Percentiles rank a stretch among this genome's conserved stretches.
These are phyloP conservation scores for Lanmaoa pseudosensibilis DNA, from an alignment of 768 basidiomycete genomes.

Conservation along the genomic window DNA sequence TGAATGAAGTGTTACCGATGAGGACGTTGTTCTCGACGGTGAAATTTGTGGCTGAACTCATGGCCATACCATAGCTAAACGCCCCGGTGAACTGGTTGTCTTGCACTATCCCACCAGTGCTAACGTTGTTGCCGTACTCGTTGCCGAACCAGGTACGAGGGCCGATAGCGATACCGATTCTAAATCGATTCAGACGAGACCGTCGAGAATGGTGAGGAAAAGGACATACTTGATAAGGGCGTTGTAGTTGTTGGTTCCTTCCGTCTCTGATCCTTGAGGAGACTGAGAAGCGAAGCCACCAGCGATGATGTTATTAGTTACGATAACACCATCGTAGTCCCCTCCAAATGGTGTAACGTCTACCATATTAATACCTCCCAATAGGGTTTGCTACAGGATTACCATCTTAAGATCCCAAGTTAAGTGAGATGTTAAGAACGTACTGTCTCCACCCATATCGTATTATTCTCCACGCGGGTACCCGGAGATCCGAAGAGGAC, in stretches of 20 bases:
- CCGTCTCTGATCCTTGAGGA: slow-evolving; percentile 38
- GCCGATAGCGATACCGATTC: slow-evolving; percentile 80
- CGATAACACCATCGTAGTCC: slow-evolving; percentile 61
- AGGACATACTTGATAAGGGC: slow-evolving; percentile 67
- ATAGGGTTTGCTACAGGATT: slow-evolving; percentile 54
- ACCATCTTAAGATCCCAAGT: neutral
- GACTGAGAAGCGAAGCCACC: slow-evolving; percentile 66
- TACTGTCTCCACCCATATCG: slow-evolving; percentile 69
- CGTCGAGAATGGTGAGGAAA: neutral
- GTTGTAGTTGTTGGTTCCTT: slow-evolving; percentile 57
- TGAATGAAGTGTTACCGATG: slow-evolving; percentile 71
- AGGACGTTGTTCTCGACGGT: slow-evolving; percentile 62
- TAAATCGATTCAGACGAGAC: slow-evolving; percentile 29
- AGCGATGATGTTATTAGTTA: slow-evolving; percentile 62
- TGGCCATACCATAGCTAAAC: slow-evolving; percentile 72
- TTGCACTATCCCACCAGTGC: slow-evolving; percentile 50
- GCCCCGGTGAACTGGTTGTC: slow-evolving; percentile 64
- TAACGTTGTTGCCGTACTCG: slow-evolving; percentile 53
- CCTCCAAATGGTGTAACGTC: slow-evolving; percentile 70
- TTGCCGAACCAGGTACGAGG: slow-evolving; percentile 75
- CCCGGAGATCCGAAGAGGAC: slow-evolving; percentile 78
- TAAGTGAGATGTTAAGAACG: slow-evolving; percentile 22
- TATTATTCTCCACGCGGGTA: slow-evolving; percentile 71
- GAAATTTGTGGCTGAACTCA: slow-evolving; percentile 64
- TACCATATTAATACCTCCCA: slow-evolving; percentile 80